These are phyloP conservation scores for Coniosporium apollinis DNA, from an alignment of 495 filamentous ascomycete genomes.

Conservation along the genomic window DNA sequence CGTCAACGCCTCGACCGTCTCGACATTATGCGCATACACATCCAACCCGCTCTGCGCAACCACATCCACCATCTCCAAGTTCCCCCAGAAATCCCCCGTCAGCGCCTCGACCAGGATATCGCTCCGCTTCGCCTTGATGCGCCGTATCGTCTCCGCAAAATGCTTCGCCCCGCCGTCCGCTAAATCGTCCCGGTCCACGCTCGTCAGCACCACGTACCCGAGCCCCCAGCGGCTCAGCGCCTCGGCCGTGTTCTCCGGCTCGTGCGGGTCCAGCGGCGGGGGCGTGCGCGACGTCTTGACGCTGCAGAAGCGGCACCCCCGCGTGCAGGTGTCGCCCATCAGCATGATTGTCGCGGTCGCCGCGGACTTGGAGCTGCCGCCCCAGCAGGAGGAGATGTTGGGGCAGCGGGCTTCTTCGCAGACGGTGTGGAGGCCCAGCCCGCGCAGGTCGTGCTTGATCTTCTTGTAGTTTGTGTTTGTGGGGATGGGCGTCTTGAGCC, in stretches of 20 bases:
- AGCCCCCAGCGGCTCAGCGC: conserved; percentile 84
- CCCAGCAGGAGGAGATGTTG: conserved; percentile 97
- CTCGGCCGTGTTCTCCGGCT: conserved; percentile 93
- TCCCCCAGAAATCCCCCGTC: conserved; percentile 76
- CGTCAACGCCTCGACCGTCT: conserved; percentile 84
- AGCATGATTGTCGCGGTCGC: conserved; percentile 98
- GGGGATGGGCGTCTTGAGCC: conserved; percentile 93
- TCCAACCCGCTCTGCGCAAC: conserved; percentile 81
- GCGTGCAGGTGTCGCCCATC: conserved; percentile 96
- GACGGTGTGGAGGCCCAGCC: conserved; percentile 81
- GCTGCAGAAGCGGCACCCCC: conserved; percentile 90
- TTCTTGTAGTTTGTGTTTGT: conserved; percentile 73
- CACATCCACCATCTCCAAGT: conserved; percentile 63
- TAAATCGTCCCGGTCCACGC: conserved; percentile 84
- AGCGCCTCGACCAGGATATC: conserved; percentile 84
- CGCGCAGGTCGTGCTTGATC: conserved; percentile 82
- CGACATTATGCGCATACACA: conserved; percentile 93
- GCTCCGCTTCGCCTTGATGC: conserved; percentile 82
- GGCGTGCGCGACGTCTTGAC: conserved; percentile 78
- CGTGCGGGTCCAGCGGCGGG: conserved; percentile 77
- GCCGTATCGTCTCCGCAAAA: conserved; percentile 85
- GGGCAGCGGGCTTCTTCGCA: conserved; percentile 96
- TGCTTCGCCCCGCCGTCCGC: conserved; percentile 75
- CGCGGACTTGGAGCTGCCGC: conserved; percentile 66
- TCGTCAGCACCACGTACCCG: conserved; percentile 89